These are phyloP conservation scores for Syzygium syzygioides DNA, from an alignment of 441 rosid genomes.

Conservation along the genomic window DNA sequence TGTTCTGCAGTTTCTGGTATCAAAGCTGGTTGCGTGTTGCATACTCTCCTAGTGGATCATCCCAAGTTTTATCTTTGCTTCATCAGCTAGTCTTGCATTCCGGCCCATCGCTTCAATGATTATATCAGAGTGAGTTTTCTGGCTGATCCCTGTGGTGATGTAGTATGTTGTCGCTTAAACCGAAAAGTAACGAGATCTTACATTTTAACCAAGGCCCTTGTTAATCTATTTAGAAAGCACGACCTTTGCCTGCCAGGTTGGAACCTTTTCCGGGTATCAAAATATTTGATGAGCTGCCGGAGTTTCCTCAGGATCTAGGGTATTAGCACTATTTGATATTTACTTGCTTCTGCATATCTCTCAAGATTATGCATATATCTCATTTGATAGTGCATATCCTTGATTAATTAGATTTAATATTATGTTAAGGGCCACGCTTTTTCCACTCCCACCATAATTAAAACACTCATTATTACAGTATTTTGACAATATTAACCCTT, in stretches of 20 bases:
- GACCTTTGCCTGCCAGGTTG: constrained; percentile 46
- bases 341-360: too few relatives aligned
- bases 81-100: constrained; percentile 57
- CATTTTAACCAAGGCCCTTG: not conserved
- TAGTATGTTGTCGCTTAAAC: not conserved
- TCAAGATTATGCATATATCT: too few relatives aligned
- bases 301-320: constrained; percentile 46
- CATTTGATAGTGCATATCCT: too few relatives aligned
- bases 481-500: too few relatives aligned
- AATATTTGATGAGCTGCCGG: constrained; percentile 49
- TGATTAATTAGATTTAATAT: too few relatives aligned
- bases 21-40: constrained; percentile 88
- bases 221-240: not conserved
- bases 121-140: constrained; percentile 61
- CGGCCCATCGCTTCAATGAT: constrained; percentile 61
- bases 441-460: too few relatives aligned
- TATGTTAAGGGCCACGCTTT: too few relatives aligned
- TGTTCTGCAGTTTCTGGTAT: constrained; percentile 72
- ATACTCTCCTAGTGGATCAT: constrained; percentile 48
- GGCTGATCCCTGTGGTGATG: not conserved
- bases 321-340: too few relatives aligned
- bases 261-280: constrained; percentile 79
- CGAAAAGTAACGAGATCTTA: not conserved
- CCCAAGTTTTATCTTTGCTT: constrained; percentile 60
- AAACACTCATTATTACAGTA: too few relatives aligned